Evolutionary conservation across 768 basidiomycete species (phyloP).

Genomic region (Rhizopogon rudus): DNA sequence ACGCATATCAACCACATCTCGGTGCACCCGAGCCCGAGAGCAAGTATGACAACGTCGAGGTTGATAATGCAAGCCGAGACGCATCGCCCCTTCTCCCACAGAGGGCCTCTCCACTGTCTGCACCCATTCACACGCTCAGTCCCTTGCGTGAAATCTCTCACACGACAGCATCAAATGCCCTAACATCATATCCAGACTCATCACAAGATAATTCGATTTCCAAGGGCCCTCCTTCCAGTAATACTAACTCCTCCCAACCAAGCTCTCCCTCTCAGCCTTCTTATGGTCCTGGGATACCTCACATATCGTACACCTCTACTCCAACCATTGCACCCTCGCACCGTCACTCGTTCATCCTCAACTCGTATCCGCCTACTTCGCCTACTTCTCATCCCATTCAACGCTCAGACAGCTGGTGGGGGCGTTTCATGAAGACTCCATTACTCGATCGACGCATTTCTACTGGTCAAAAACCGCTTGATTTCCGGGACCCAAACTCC

Average conservation of each 20-base stretch:
- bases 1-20: slow-evolving; percentile 8
- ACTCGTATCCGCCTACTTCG: slow-evolving; percentile 34
- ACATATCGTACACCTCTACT: slow-evolving; percentile 22
- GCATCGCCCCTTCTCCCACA: slow-evolving; percentile 8
- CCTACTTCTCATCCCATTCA: slow-evolving; percentile 45
- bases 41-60: slow-evolving; percentile 13
- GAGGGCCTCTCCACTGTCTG: slow-evolving; percentile 10
- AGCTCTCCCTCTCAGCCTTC: slow-evolving; percentile 12
- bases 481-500: slow-evolving; percentile 80
- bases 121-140: slow-evolving; percentile 23
- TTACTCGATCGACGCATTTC: slow-evolving; percentile 55
- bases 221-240: slow-evolving; percentile 23
- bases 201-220: slow-evolving; percentile 19
- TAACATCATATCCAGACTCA: slow-evolving; percentile 17
- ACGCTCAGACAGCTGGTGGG: slow-evolving; percentile 76
- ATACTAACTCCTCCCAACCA: slow-evolving; percentile 11
- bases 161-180: slow-evolving; percentile 16
- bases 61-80: slow-evolving; percentile 9
- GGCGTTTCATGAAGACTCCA: slow-evolving; percentile 61
- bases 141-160: slow-evolving; percentile 30
- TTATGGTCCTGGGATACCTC: slow-evolving; percentile 18
- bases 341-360: slow-evolving; percentile 38
- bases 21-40: slow-evolving; percentile 13
- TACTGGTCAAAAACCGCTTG: slow-evolving; percentile 31
- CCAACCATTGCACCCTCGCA: slow-evolving; percentile 24